Conservation (phyloP, 306 rosid genomes). For the Mimosa bimucronata region DNA sequence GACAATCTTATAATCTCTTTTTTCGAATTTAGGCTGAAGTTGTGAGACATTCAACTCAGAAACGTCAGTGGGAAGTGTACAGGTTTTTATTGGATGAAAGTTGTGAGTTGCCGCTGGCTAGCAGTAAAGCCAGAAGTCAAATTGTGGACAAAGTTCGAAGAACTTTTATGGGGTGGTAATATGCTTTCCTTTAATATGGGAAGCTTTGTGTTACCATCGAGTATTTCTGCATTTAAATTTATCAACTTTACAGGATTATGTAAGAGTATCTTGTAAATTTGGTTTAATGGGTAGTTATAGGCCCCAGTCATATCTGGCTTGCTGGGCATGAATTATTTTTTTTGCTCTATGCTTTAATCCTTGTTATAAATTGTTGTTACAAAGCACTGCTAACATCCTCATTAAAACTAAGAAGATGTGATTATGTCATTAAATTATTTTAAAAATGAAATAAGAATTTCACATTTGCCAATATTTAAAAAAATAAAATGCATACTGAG, state of each 20-base stretch:
- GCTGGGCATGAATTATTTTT: slow-evolving; percentile 9
- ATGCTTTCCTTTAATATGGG: slow-evolving; percentile 22
- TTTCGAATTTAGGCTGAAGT: slow-evolving; percentile 69
- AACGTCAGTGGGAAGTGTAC: slow-evolving; percentile 90
- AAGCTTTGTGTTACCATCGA: slow-evolving; percentile 13
- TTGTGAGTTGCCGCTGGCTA: slow-evolving; percentile 59
- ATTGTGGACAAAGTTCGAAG: slow-evolving; percentile 77
- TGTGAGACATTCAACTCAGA: slow-evolving; percentile 70
- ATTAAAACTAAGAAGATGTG: neutral
- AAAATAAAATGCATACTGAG: no score
- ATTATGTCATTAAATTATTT: no score
- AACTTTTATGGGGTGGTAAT: slow-evolving; percentile 86
- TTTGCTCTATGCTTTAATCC: neutral
- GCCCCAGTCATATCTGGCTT: neutral
- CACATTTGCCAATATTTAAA: no score
- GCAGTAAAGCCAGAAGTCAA: slow-evolving; percentile 64
- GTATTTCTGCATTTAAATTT: slow-evolving; percentile 33
- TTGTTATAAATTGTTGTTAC: no score
- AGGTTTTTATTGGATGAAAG: slow-evolving; percentile 78
- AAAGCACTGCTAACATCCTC: no score
- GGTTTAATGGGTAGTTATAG: slow-evolving; percentile 15
- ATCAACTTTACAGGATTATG: neutral
- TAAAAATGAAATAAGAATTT: no score
- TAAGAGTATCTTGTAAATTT: neutral
- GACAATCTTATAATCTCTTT: slow-evolving; percentile 5